Conservation (phyloP, 495 filamentous ascomycete genomes). For the Aspergillus avenaceus region DNA sequence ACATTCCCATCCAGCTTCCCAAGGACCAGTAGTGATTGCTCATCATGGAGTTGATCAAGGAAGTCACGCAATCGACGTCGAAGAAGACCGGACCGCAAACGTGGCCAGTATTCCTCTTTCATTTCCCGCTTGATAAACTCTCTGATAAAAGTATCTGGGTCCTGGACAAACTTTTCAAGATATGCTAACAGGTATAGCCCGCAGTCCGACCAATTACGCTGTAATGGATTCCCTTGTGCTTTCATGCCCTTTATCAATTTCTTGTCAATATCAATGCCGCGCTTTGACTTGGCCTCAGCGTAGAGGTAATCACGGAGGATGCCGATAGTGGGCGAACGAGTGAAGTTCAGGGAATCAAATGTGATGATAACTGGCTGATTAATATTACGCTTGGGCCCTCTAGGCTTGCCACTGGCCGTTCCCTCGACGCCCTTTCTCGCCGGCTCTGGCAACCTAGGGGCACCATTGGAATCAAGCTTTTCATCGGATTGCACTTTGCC, state of each 20-base stretch:
- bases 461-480: background rate
- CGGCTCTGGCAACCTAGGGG: background rate
- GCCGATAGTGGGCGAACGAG: conserved; percentile 57
- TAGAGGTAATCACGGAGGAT: conserved; percentile 73
- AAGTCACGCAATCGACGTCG: conserved; percentile 51
- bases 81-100: conserved; percentile 47
- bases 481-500: background rate
- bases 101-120: conserved; percentile 51
- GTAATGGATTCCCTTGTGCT: conserved; percentile 66
- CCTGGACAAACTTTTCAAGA: conserved; percentile 68
- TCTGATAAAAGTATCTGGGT: conserved; percentile 62
- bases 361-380: conserved; percentile 70
- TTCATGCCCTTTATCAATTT: conserved; percentile 58
- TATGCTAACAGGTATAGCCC: conserved; percentile 84
- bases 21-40: conserved; percentile 35
- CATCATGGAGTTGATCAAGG: conserved; percentile 43
- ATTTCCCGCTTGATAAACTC: conserved; percentile 49
- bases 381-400: conserved; percentile 23
- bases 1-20: conserved; percentile 8
- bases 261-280: conserved; percentile 51
- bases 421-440: conserved; percentile 21
- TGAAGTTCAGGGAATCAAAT: conserved; percentile 72
- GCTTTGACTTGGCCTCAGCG: conserved; percentile 68
- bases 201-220: conserved; percentile 85
- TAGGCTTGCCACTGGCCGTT: conserved; percentile 29